Conservation (phyloP, 2,329 filamentous ascomycete genomes). For the Sclerotinia trifoliorum region DNA sequence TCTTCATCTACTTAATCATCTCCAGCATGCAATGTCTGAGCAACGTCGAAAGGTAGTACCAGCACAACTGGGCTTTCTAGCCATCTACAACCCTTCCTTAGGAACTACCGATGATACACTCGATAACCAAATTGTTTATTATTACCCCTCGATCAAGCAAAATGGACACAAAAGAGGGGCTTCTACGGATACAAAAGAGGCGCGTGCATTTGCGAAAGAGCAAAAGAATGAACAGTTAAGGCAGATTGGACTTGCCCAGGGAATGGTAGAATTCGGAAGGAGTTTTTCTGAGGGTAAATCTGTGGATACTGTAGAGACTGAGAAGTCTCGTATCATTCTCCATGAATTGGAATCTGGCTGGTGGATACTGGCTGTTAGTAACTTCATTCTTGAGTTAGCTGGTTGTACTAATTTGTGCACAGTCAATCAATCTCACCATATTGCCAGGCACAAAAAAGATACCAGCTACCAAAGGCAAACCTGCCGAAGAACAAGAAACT, state of each 20-base stretch:
- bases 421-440: constrained; percentile 81
- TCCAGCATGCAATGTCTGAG: constrained; percentile 36
- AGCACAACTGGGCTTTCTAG: constrained; percentile 83
- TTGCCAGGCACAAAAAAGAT: constrained; percentile 57
- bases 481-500: constrained; percentile 30
- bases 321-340: constrained; percentile 79
- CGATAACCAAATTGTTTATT: constrained; percentile 87
- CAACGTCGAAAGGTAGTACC: constrained; percentile 47
- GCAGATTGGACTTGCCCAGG: constrained; percentile 93
- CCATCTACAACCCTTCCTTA: constrained; percentile 91
- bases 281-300: constrained; percentile 77
- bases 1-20: not conserved
- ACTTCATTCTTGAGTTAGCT: constrained; percentile 3
- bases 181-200: constrained; percentile 28
- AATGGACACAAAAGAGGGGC: constrained; percentile 17
- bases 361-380: constrained; percentile 88
- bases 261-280: constrained; percentile 89
- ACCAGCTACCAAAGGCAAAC: constrained; percentile 36
- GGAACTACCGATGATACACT: constrained; percentile 60
- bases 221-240: constrained; percentile 83
- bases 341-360: constrained; percentile 86
- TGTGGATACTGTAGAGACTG: constrained; percentile 85
- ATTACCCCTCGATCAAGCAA: constrained; percentile 46
- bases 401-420: constrained; percentile 26
- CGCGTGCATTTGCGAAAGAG: constrained; percentile 48